phyloP scores from a whole-genome alignment of 2,329 filamentous ascomycete genomes.

The Talaromyces sp. region DNA sequence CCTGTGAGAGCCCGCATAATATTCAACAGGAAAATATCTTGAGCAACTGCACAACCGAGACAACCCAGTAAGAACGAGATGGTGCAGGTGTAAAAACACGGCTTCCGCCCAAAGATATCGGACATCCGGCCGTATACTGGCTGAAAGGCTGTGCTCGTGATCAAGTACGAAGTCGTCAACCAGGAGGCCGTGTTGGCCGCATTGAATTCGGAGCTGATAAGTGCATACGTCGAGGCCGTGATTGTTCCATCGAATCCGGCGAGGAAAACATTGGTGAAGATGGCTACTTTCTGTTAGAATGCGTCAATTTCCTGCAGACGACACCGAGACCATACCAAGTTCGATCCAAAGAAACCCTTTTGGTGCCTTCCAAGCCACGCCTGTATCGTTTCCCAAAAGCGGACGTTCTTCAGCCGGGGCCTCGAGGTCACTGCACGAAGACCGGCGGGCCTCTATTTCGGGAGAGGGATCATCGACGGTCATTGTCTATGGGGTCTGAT shows the following conservation, averaged over 20 bases:
- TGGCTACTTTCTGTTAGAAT: conserved; percentile 32
- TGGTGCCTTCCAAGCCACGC: conserved; percentile 42
- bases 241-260: conserved; percentile 48
- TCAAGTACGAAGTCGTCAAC: conserved; percentile 60
- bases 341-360: conserved; percentile 55
- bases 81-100: conserved; percentile 61
- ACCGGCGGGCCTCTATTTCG: background rate
- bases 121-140: conserved; percentile 68
- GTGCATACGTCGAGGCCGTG: conserved; percentile 40
- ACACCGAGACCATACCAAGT: conserved; percentile 32
- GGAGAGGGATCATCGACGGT: background rate
- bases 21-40: conserved; percentile 65
- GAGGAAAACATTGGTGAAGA: conserved; percentile 62
- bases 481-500: background rate
- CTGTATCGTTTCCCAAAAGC: conserved; percentile 13
- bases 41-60: conserved; percentile 63
- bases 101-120: conserved; percentile 59
- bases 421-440: conserved; percentile 3
- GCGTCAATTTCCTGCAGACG: background rate
- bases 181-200: conserved; percentile 42
- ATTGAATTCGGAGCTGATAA: conserved; percentile 45
- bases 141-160: conserved; percentile 63
- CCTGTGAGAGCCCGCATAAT: conserved; percentile 66
- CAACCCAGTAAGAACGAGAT: conserved; percentile 61
- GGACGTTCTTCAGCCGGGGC: conserved; percentile 20